These are phyloP conservation scores for Suillus ampliporus DNA, from an alignment of 768 basidiomycete species.

Conservation along the genomic window DNA sequence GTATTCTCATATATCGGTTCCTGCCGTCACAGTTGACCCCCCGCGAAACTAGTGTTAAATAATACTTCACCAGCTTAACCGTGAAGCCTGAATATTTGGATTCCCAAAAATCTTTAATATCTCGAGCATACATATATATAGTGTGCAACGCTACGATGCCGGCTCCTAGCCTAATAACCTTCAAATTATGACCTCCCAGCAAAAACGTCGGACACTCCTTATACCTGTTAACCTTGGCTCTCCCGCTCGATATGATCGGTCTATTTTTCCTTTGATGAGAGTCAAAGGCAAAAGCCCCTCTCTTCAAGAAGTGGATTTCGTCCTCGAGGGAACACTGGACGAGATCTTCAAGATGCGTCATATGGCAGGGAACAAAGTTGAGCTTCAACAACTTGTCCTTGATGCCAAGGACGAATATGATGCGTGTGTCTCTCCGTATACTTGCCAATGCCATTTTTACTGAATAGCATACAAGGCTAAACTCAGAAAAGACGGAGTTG, in stretches of 20 bases:
- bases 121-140: no score
- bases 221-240: slow-evolving; percentile 13
- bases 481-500: background rate
- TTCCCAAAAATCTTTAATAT: no score
- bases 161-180: no score
- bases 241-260: slow-evolving; percentile 3
- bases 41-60: no score
- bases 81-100: no score
- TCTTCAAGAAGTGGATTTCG: background rate
- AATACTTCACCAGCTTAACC: no score
- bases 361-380: background rate
- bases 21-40: no score
- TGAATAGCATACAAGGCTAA: background rate
- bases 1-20: no score
- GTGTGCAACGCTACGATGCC: no score
- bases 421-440: background rate
- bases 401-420: slow-evolving; percentile 11
- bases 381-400: background rate
- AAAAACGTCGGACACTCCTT: slow-evolving; percentile 1
- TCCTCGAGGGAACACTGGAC: slow-evolving; percentile 19
- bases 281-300: background rate
- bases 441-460: background rate
- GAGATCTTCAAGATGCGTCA: slow-evolving; percentile 14
- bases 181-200: background rate
- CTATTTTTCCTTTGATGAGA: slow-evolving; percentile 16